These are phyloP conservation scores for Cryphonectria carpinicola DNA, from an alignment of 2,329 filamentous ascomycete species.

Conservation along the genomic window DNA sequence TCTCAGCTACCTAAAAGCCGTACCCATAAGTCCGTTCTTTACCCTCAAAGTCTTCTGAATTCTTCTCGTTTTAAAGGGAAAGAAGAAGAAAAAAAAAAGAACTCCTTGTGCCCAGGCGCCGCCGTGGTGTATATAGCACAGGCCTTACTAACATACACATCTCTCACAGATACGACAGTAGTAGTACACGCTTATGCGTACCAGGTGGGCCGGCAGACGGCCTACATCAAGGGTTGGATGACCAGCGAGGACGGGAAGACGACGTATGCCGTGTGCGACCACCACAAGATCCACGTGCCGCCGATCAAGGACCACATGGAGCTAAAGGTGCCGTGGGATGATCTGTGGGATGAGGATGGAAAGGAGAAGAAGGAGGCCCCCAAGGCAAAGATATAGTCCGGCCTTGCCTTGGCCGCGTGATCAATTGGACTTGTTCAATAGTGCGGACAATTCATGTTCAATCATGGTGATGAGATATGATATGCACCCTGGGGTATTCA, in stretches of 20 bases:
- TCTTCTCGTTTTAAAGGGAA: no score
- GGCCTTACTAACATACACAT: not conserved
- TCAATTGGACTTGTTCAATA: not conserved
- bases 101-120: no score
- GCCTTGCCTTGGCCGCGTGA: not conserved
- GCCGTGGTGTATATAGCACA: not conserved
- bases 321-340: constrained; percentile 48
- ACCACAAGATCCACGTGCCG: constrained; percentile 54
- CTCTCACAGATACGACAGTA: constrained; percentile 40
- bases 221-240: constrained; percentile 54
- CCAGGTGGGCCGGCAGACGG: constrained; percentile 54
- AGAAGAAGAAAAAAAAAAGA: no score
- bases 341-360: constrained; percentile 41
- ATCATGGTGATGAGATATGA: not conserved
- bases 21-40: constrained; percentile 45
- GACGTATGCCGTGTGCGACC: constrained; percentile 54
- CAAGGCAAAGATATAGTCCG: constrained; percentile 26
- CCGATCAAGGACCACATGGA: constrained; percentile 43
- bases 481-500: not conserved
- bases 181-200: constrained; percentile 47
- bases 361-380: constrained; percentile 19
- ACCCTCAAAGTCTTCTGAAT: not conserved
- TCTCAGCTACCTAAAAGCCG: constrained; percentile 54
- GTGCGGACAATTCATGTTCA: not conserved
- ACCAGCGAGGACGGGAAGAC: constrained; percentile 51